Conservation (phyloP, 495 filamentous ascomycete species). For the Neurospora sp. region DNA sequence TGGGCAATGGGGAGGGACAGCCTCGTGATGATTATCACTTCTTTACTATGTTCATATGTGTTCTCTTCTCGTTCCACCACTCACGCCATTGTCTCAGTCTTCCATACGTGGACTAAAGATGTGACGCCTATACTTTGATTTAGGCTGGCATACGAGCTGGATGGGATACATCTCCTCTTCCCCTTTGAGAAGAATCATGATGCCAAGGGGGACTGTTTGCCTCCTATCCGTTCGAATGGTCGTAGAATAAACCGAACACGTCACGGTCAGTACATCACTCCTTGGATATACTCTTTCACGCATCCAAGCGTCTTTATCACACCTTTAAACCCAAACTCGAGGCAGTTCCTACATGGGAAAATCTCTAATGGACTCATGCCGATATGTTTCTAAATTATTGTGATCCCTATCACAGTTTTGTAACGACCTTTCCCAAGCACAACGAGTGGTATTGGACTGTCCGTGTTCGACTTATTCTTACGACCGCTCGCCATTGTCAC, state of each 20-base stretch:
- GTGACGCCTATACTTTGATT: no score
- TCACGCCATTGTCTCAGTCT: background rate
- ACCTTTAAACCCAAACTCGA: background rate
- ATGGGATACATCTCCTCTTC: background rate
- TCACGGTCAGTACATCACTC: background rate
- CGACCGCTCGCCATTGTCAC: background rate
- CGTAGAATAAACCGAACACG: no score
- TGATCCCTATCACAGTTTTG: background rate
- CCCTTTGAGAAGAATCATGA: background rate
- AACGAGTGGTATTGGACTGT: background rate
- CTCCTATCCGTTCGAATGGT: background rate
- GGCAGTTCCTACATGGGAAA: background rate
- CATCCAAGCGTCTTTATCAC: background rate
- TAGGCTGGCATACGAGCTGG: no score
- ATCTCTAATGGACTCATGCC: background rate
- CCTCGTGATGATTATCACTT: background rate
- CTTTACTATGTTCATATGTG: background rate
- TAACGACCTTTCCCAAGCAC: background rate
- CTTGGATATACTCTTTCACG: background rate
- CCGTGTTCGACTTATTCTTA: background rate
- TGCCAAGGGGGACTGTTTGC: background rate
- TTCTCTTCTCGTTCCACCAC: background rate
- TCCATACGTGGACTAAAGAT: background rate
- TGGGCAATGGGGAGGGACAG: background rate
- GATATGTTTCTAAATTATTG: background rate